These are phyloP conservation scores for Agapanthus africanus DNA, from an alignment of 106 monocot species.

Conservation along the genomic window DNA sequence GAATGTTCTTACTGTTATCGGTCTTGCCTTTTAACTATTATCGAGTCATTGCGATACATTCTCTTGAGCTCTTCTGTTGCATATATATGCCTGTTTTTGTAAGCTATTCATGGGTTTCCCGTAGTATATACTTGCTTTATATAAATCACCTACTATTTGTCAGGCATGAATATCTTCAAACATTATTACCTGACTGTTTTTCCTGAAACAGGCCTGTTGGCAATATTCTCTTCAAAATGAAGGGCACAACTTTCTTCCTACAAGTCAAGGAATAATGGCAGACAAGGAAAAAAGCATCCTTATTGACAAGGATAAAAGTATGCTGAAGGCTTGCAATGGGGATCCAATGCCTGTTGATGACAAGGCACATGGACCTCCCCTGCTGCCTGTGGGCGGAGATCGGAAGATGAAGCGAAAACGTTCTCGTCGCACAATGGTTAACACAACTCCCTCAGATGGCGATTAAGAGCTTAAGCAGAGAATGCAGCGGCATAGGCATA, in stretches of 20 bases:
- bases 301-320: conserved; percentile 60
- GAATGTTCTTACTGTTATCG: no score
- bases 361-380: conserved; percentile 45
- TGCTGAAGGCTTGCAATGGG: conserved; percentile 37
- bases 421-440: conserved; percentile 4
- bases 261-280: conserved; percentile 34
- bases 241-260: conserved; percentile 34
- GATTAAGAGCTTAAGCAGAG: no score
- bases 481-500: no score
- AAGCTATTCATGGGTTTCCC: no score
- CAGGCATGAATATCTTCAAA: not conserved
- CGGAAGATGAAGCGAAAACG: conserved; percentile 3
- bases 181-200: not conserved
- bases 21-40: no score
- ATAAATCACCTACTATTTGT: not conserved
- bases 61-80: no score
- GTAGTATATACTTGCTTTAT: no score
- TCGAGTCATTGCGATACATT: no score
- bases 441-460: no score
- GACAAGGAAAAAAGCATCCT: conserved; percentile 44
- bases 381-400: conserved; percentile 39
- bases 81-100: no score
- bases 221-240: conserved; percentile 45
- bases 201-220: not conserved
- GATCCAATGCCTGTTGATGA: conserved; percentile 38